phyloP scores from a whole-genome alignment of 257 asterid genomes.

The Linderniella brevidens region DNA sequence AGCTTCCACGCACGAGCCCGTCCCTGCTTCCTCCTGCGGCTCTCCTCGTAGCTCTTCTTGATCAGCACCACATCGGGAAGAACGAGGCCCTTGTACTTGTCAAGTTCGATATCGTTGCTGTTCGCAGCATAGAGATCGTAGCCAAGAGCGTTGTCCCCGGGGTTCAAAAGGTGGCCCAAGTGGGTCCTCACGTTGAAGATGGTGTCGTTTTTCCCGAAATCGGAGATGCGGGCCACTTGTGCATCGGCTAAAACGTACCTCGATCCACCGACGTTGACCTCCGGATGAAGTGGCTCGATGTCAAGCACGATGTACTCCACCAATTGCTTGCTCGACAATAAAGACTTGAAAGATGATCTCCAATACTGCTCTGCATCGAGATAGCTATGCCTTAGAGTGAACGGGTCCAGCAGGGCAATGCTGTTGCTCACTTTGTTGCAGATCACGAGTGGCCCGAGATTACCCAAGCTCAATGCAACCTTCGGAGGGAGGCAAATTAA shows the following conservation, averaged over 20 bases:
- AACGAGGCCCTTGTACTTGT: slow-evolving; percentile 23
- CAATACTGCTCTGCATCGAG: slow-evolving; percentile 33
- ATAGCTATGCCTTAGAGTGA: slow-evolving; percentile 23
- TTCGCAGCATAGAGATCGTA: slow-evolving; percentile 36
- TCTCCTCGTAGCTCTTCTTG: slow-evolving; percentile 44
- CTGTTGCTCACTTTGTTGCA: slow-evolving; percentile 31
- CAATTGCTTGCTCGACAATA: slow-evolving; percentile 32
- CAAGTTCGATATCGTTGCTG: slow-evolving; percentile 26
- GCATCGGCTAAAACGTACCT: slow-evolving; percentile 25
- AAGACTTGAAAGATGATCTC: slow-evolving; percentile 30
- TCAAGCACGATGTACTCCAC: slow-evolving; percentile 34
- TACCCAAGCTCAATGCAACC: slow-evolving; percentile 25
- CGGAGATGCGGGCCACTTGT: slow-evolving; percentile 39
- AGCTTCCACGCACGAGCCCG: slow-evolving; percentile 31
- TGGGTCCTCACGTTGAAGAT: slow-evolving; percentile 30
- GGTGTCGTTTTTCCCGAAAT: slow-evolving; percentile 29
- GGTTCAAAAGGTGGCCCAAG: slow-evolving; percentile 34
- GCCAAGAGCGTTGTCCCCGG: slow-evolving; percentile 45
- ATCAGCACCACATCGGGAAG: slow-evolving; percentile 29
- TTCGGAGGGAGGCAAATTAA: slow-evolving; percentile 38
- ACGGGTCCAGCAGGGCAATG: slow-evolving; percentile 30
- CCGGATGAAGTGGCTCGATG: slow-evolving; percentile 21
- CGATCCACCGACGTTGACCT: slow-evolving; percentile 23
- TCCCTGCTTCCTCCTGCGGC: slow-evolving; percentile 18
- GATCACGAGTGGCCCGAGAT: slow-evolving; percentile 32